These are phyloP conservation scores for Sugiyamaella mastotermitis DNA, from an alignment of 805 yeast species.

Conservation along the genomic window DNA sequence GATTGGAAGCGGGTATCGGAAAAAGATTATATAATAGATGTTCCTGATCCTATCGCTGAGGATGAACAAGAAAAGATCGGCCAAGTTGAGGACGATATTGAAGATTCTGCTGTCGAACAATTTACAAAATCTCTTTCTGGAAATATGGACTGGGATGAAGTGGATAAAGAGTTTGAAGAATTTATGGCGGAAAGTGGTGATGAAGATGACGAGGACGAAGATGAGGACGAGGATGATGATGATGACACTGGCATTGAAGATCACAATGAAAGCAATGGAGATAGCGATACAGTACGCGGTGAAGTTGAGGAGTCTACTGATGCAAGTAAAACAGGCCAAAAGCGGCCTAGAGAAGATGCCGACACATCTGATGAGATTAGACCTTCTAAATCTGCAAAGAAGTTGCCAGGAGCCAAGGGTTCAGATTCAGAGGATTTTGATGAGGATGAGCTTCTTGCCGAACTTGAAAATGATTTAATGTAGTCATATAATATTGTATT, in stretches of 20 bases:
- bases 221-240: constrained; percentile 25
- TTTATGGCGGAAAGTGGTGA: constrained; percentile 31
- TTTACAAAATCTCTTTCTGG: constrained; percentile 29
- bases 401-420: not conserved
- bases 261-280: constrained; percentile 13
- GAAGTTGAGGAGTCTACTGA: constrained; percentile 11
- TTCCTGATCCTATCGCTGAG: constrained; percentile 16
- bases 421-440: constrained; percentile 21
- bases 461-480: constrained; percentile 24
- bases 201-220: constrained; percentile 28
- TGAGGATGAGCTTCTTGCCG: constrained; percentile 25
- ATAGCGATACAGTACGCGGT: constrained; percentile 16
- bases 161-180: constrained; percentile 51
- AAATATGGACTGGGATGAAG: constrained; percentile 43
- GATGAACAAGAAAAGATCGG: not conserved
- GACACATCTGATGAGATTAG: not conserved
- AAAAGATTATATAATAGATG: constrained; percentile 43
- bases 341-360: constrained; percentile 6
- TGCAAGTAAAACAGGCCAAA: constrained; percentile 11
- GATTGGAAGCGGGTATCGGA: constrained; percentile 71
- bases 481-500: no score
- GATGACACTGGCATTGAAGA: constrained; percentile 27
- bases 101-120: constrained; percentile 36
- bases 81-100: no score
- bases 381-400: not conserved